Evolutionary conservation across 2,329 filamentous ascomycete genomes (phyloP).

Genomic region (Davidsoniella australis): DNA sequence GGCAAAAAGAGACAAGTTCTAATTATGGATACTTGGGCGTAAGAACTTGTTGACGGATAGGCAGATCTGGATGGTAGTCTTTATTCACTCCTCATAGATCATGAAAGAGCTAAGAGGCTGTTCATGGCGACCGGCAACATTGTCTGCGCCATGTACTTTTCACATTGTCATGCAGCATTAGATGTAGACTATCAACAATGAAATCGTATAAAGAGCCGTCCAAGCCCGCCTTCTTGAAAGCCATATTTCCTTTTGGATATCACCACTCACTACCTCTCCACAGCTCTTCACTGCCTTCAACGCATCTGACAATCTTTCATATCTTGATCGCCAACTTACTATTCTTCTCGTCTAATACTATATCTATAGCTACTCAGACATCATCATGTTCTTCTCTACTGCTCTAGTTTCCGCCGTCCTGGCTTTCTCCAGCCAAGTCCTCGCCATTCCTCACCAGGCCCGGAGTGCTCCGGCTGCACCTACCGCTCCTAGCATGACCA

Average conservation of each 20-base stretch:
- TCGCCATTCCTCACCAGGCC: conserved; percentile 15
- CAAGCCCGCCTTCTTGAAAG: too few relatives aligned
- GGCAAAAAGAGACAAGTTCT: too few relatives aligned
- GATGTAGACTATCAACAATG: not conserved
- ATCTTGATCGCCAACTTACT: not conserved
- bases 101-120: too few relatives aligned
- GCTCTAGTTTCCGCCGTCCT: conserved; percentile 22
- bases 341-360: conserved; percentile 14
- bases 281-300: not conserved
- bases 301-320: not conserved
- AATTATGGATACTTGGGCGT: too few relatives aligned
- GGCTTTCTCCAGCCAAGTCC: conserved; percentile 22
- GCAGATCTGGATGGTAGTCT: too few relatives aligned
- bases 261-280: not conserved
- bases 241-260: not conserved
- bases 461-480: conserved; percentile 6
- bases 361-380: conserved; percentile 7
- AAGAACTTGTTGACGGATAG: too few relatives aligned
- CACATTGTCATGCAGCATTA: too few relatives aligned
- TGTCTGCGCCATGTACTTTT: too few relatives aligned
- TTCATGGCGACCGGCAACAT: too few relatives aligned
- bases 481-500: conserved; percentile 16
- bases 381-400: conserved; percentile 22
- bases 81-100: too few relatives aligned
- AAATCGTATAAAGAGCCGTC: not conserved